Conservation (phyloP, 352 stramenopile species). For the Phytophthora chlamydospora region DNA sequence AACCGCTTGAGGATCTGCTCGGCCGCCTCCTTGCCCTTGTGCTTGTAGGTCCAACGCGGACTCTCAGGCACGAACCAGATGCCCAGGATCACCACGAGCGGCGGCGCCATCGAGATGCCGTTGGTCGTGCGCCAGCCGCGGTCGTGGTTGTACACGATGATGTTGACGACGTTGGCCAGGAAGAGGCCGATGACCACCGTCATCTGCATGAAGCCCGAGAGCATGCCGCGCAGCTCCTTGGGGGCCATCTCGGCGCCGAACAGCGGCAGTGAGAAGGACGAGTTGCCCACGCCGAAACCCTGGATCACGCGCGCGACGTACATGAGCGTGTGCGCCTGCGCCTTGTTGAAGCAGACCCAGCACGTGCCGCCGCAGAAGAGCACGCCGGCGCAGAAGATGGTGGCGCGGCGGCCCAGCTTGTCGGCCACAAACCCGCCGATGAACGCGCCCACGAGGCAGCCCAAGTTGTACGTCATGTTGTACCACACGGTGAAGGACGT, state of each 20-base stretch:
- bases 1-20: slow-evolving; percentile 39
- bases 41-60: slow-evolving; percentile 54
- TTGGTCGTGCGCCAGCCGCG: slow-evolving; percentile 48
- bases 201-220: slow-evolving; percentile 47
- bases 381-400: slow-evolving; percentile 41
- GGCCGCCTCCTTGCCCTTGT: slow-evolving; percentile 51
- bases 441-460: slow-evolving; percentile 9
- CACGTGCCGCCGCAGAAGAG: slow-evolving; percentile 45
- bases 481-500: slow-evolving; percentile 19
- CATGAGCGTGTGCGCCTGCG: slow-evolving; percentile 25
- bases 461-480: slow-evolving; percentile 24
- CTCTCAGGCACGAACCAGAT: slow-evolving; percentile 56
- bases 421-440: slow-evolving; percentile 16
- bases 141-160: slow-evolving; percentile 32
- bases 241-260: slow-evolving; percentile 46
- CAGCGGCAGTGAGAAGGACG: slow-evolving; percentile 45
- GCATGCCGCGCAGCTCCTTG: slow-evolving; percentile 32
- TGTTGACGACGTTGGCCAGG: slow-evolving; percentile 42
- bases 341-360: slow-evolving; percentile 37
- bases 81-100: slow-evolving; percentile 43
- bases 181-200: slow-evolving; percentile 39
- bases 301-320: slow-evolving; percentile 36
- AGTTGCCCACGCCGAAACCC: slow-evolving; percentile 46
- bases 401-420: slow-evolving; percentile 32
- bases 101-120: slow-evolving; percentile 34